Conservation (phyloP, 805 yeast genomes). For the Metschnikowia corniflorae region DNA sequence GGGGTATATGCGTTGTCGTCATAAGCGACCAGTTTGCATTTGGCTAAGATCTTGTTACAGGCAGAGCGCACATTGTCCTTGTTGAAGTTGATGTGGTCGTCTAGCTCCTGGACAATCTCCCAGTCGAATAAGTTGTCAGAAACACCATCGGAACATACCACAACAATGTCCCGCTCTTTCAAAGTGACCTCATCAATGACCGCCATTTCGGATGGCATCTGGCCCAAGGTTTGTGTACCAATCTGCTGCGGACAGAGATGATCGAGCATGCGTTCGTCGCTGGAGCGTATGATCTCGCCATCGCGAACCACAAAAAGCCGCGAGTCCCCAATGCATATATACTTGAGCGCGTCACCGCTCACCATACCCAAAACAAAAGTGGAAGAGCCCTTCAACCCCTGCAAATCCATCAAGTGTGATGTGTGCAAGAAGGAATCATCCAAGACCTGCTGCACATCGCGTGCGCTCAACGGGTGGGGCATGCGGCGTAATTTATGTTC, state of each 20-base stretch:
- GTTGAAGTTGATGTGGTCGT: conserved; percentile 26
- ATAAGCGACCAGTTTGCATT: conserved; percentile 48
- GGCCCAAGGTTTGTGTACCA: conserved; percentile 45
- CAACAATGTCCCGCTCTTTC: conserved; percentile 39
- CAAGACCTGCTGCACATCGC: conserved; percentile 41
- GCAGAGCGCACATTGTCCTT: conserved; percentile 35
- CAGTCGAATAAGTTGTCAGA: conserved; percentile 50
- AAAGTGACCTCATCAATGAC: conserved; percentile 42
- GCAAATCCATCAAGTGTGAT: conserved; percentile 48
- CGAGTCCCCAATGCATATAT: conserved; percentile 53
- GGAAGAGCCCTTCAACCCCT: conserved; percentile 46
- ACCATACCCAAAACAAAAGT: conserved; percentile 48
- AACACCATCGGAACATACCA: conserved; percentile 52
- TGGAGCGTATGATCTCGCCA: conserved; percentile 40
- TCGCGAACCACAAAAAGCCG: conserved; percentile 46
- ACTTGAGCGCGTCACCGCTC: conserved; percentile 43
- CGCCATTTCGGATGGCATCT: conserved; percentile 46
- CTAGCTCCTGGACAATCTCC: conserved; percentile 41
- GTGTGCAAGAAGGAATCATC: conserved; percentile 49
- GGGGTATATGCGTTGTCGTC: conserved; percentile 54
- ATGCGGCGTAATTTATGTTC: conserved; percentile 40
- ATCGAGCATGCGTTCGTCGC: conserved; percentile 45
- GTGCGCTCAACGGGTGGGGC: conserved; percentile 35
- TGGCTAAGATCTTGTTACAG: conserved; percentile 38
- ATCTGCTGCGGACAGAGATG: conserved; percentile 51